These are phyloP conservation scores for Dendryphion nanum DNA, from an alignment of 2,329 filamentous ascomycete genomes.

Conservation along the genomic window DNA sequence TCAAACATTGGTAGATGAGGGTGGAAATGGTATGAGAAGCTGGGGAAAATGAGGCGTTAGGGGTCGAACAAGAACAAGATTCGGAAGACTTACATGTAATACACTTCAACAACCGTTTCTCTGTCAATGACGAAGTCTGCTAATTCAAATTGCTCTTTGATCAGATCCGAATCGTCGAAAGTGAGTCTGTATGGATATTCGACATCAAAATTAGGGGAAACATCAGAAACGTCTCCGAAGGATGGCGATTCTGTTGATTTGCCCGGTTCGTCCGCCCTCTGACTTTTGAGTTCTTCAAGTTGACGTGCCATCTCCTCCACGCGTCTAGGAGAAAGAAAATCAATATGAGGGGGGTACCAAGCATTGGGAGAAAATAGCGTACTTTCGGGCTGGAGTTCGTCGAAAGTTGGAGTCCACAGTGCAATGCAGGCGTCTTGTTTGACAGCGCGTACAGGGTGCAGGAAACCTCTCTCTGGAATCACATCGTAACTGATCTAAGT, in stretches of 20 bases:
- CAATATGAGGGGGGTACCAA: no score
- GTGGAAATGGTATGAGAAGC: slow-evolving; percentile 16
- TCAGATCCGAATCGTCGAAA: slow-evolving; percentile 9
- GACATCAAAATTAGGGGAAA: not conserved
- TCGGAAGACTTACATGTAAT: slow-evolving; percentile 14
- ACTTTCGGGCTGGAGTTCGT: slow-evolving; percentile 24
- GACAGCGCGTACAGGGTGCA: slow-evolving; percentile 19
- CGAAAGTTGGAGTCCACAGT: slow-evolving; percentile 21
- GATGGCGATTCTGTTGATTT: slow-evolving; percentile 15
- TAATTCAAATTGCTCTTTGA: slow-evolving; percentile 12
- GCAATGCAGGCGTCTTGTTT: slow-evolving; percentile 16
- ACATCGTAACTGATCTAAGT: slow-evolving; percentile 22
- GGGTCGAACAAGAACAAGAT: not conserved
- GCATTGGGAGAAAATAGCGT: no score
- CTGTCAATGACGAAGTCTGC: slow-evolving; percentile 12
- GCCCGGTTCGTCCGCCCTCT: slow-evolving; percentile 7
- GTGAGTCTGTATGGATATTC: slow-evolving; percentile 8
- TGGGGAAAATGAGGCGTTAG: slow-evolving; percentile 2
- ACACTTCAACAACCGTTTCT: slow-evolving; percentile 13
- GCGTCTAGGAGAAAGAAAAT: no score
- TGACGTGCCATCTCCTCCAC: slow-evolving; percentile 25
- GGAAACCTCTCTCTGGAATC: slow-evolving; percentile 19
- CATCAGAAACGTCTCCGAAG: slow-evolving; percentile 5
- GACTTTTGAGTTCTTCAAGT: slow-evolving; percentile 15
- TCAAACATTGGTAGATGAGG: slow-evolving; percentile 21